Conservation (phyloP, 164 flowering plant genomes). For the Kingdonia uniflora region DNA sequence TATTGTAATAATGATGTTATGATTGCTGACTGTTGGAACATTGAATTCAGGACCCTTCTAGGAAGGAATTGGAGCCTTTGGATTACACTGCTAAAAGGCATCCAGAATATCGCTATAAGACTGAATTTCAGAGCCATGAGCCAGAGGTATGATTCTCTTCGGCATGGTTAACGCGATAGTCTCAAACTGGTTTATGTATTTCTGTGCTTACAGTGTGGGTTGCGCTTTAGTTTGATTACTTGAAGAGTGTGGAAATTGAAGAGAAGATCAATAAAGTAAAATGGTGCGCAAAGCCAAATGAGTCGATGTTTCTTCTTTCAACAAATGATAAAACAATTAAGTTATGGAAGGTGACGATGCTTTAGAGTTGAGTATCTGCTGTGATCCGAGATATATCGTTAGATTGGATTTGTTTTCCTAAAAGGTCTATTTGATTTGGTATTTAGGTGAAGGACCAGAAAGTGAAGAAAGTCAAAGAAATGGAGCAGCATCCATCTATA, state of each 20-base stretch:
- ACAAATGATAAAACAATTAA: conserved; percentile 73
- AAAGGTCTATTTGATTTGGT: conserved; percentile 4
- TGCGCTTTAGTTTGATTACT: conserved; percentile 56
- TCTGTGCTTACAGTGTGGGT: conserved; percentile 1
- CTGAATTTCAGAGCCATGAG: conserved; percentile 80
- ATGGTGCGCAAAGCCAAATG: conserved; percentile 51
- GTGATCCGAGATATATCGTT: too few relatives aligned
- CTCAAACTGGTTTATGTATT: too few relatives aligned
- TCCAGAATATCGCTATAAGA: conserved; percentile 52
- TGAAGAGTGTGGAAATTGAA: conserved; percentile 76
- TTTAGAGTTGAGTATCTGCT: too few relatives aligned
- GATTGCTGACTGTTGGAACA: conserved; percentile 10
- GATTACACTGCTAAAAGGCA: conserved; percentile 24
- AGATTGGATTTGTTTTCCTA: too few relatives aligned
- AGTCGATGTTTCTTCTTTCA: conserved; percentile 48
- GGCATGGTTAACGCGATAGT: too few relatives aligned
- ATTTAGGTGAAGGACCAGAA: conserved; percentile 55
- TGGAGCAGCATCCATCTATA: conserved; percentile 28
- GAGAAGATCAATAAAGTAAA: conserved; percentile 65
- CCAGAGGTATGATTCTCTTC: conserved; percentile 44
- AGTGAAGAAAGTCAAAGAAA: conserved; percentile 48
- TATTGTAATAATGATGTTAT: too few relatives aligned
- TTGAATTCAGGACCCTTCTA: conserved; percentile 20
- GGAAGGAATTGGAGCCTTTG: conserved; percentile 41
- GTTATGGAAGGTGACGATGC: conserved; percentile 56